Base-by-base conservation (phyloP, 2,329 filamentous ascomycete genomes). In the Colletotrichum gigasporum region DNA sequence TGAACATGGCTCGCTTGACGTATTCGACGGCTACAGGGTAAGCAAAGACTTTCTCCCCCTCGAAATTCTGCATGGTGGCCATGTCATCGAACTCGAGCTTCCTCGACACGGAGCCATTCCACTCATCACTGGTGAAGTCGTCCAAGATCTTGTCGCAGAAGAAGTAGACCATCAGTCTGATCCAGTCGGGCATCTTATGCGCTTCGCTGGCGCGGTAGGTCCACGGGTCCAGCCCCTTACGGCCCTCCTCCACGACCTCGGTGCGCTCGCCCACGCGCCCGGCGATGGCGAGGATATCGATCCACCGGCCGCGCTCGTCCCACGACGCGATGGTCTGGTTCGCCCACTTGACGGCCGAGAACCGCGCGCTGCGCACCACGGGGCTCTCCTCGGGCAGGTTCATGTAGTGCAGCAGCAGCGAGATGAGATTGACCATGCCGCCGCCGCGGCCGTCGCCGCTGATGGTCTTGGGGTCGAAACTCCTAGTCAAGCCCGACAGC, bases 171-270 rank as follows among this genome's bases (percentile, higher is more conserved):
- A 80, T 80, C 79, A 85, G 81, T 63, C 81, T 78, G 50, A 73
- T 78, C 87, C 83, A 89, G 65, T 83, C 78, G 2, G 83, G 87
- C 14, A 85, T 68, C 60, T 60, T 63, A 39, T 55, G 45, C 20
- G 51, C 14, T 30, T 65, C 51, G 74, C 42, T 65, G 66, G 71
- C n/a, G 76, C 79, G 39, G 63, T 82, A 80, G 0, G 80, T 84
- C 83, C 84, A 86, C 11, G 87, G 87, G 71, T 97, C 93, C 4
- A 97, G 83, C 1, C 96, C 96, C 75, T 93, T 94, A 66, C 88
- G 90, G 2, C 94, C 96, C 78, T 98, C 95, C 73, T 99, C 96
- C 1, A 92, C 79, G 3, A 98, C 89, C 73, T 98, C 95, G 65
- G 90, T 91, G 45, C 91, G 87, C 73, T 94, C 91, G 52, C 88